Base-by-base conservation (phyloP, 495 filamentous ascomycete species). In the Bathelium albidoporum region DNA sequence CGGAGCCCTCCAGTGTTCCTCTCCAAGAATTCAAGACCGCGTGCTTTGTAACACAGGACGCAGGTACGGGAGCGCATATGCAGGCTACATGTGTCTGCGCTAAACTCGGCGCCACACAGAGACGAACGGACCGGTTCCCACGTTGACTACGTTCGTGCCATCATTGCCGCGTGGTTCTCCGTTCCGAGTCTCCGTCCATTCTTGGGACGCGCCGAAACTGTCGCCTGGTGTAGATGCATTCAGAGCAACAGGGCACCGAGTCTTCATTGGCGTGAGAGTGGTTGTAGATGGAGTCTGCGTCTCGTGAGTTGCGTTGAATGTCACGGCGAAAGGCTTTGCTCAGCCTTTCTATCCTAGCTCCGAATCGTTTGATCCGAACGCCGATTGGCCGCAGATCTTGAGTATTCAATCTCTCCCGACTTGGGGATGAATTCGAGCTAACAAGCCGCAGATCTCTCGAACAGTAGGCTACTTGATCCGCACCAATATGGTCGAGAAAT, bases 11-110 rank as follows among this genome's bases (percentile, higher is more conserved):
- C 60, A 82, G 82, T 65, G 79, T 88, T 20, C 90, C 90, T 10
- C 73, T 93, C 49, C 89, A 92, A 71, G 91, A 96, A 72, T 96
- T 94, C 82, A 88, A 86, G 70, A 91, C 89, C 18, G 81, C 84
- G 67, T 96, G 90, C 73, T 88, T 86, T 73, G 87, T 88, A 20
- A 82, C 86, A 41, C 83, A 83, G 41, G 89, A 92, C 70, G 71
- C 78, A 61, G 81, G 85, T 83, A 72, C 69, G 80, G 63, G n/a
- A 32, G 59, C 10, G 12, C 10, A 22, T 2, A 39, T 41, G 43
- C 26, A 62, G 7, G 39, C 26, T 61, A 60, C 31, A 10, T 9
- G 43, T 20, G 58, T 3, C 52, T 60, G 55, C 36, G 32, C 16
- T 22, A 18, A n/a, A 58, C n/a, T 59, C 60, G 36, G 26, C 31